Evolutionary conservation across 257 asterid genomes (phyloP), one percentile per base, ranked within the genome.

Genomic region (Plantago ovata): DNA sequence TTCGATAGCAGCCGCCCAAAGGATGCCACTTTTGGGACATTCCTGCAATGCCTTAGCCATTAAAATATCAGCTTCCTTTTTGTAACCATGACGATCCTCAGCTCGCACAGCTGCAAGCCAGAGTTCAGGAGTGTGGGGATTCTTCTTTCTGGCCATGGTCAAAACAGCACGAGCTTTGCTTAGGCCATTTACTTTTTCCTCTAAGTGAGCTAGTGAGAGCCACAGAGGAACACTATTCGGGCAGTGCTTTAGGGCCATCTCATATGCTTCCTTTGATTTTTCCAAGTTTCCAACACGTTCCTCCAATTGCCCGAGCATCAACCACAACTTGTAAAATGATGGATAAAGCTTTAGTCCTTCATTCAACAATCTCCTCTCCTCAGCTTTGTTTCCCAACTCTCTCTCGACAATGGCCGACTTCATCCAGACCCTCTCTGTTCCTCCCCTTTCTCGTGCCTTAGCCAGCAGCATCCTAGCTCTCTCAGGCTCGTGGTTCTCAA

Each of bases 401-500:
- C 97, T 80, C 84, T 90, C 96, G 15, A 86, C 95, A 45, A 90
- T 90, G 4, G 95, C 94, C 0, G 97, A 90, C 69, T 90, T 90
- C 97, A 90, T 86, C 97, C 97, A 90, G n/a, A 90, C 97, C 36
- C 96, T 82, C 69, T 82, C 96, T 5, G 92, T 77, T 41, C 95
- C 94, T 61, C 95, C 95, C 69, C 82, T 82, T 73, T 84, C 96
- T 69, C 97, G 76, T 6, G 95, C 97, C 77, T 90, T 86, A 16
- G 94, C 95, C 67, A 90, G 94, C 69, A 90, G 85, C 81, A 79
- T 79, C 59, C 90, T 72, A 13, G 96, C 97, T 72, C 97, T 81
- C 68, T 86, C 95, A 1, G 95, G 91, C 59, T 90, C 97, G 4
- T 85, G 86, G 79, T 87, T 90, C 86, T 90, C 96, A 72, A 90